Conservation (phyloP, 1,139 yeast species). For the Taiozyma sp. region DNA sequence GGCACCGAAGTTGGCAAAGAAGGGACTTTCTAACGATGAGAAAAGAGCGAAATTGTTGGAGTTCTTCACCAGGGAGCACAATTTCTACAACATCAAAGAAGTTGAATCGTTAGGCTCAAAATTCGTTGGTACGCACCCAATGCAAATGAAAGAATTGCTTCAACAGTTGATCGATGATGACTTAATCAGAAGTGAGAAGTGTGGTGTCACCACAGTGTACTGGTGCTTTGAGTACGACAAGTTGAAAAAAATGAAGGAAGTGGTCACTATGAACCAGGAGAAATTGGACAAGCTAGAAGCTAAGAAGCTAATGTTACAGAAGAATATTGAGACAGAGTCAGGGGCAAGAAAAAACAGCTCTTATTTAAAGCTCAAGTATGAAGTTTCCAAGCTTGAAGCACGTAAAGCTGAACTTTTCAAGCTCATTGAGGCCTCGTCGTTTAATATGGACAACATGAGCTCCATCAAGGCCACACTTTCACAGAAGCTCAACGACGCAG, state of each 20-base stretch:
- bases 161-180: slow-evolving; percentile 42
- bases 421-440: slow-evolving; percentile 7
- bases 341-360: slow-evolving; percentile 3
- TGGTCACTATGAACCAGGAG: slow-evolving; percentile 9
- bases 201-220: slow-evolving; percentile 49
- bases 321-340: slow-evolving; percentile 10
- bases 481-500: slow-evolving; percentile 10
- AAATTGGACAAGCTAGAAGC: slow-evolving; percentile 11
- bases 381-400: not conserved
- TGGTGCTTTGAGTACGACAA: slow-evolving; percentile 47
- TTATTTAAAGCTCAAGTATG: not conserved
- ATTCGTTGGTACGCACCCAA: slow-evolving; percentile 40
- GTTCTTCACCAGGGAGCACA: slow-evolving; percentile 37
- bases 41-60: slow-evolving; percentile 34
- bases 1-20: slow-evolving; percentile 27
- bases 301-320: slow-evolving; percentile 6
- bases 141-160: slow-evolving; percentile 47
- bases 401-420: slow-evolving; percentile 4
- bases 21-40: slow-evolving; percentile 36
- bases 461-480: slow-evolving; percentile 8
- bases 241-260: slow-evolving; percentile 22
- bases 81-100: slow-evolving; percentile 47
- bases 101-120: slow-evolving; percentile 44
- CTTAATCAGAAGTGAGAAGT: slow-evolving; percentile 44
- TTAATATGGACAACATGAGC: slow-evolving; percentile 7